Conservation (phyloP, 257 asterid species). For the Ajuga chamaepitys region DNA sequence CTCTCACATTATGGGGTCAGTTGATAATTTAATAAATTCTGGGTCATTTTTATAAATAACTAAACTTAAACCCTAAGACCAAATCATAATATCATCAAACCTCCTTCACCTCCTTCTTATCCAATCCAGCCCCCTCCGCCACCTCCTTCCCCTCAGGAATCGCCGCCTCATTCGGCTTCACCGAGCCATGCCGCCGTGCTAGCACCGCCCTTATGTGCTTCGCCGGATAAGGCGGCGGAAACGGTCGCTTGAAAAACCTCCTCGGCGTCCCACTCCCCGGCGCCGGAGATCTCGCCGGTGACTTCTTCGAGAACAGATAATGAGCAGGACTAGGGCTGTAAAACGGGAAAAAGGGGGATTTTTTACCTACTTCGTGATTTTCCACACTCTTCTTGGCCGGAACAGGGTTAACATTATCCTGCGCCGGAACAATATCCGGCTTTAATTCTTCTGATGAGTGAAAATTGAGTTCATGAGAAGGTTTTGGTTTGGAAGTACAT, state of each 20-base stretch:
- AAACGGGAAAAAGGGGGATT: conserved; percentile 81
- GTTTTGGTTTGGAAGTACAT: conserved; percentile 73
- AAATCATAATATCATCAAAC: too few relatives aligned
- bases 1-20: too few relatives aligned
- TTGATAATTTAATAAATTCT: too few relatives aligned
- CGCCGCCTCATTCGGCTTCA: conserved; percentile 66
- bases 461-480: conserved; percentile 30
- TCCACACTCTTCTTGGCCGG: conserved; percentile 13
- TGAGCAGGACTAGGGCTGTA: conserved; percentile 97
- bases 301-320: conserved; percentile 66
- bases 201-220: conserved; percentile 82
- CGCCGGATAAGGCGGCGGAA: conserved; percentile 96
- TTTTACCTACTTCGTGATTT: conserved; percentile 39
- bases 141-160: conserved; percentile 64
- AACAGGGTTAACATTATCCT: conserved; percentile 16
- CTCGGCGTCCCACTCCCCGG: conserved; percentile 48
- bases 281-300: conserved; percentile 78
- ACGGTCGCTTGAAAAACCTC: conserved; percentile 71
- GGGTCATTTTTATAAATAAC: too few relatives aligned
- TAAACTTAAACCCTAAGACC: too few relatives aligned
- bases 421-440: background rate
- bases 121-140: conserved; percentile 46
- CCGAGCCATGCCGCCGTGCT: conserved; percentile 83
- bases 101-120: too few relatives aligned
- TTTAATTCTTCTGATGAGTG: conserved; percentile 18